Conservation (phyloP, 225 moss, liverwort and hornwort species). For the Polytrichum formosum region DNA sequence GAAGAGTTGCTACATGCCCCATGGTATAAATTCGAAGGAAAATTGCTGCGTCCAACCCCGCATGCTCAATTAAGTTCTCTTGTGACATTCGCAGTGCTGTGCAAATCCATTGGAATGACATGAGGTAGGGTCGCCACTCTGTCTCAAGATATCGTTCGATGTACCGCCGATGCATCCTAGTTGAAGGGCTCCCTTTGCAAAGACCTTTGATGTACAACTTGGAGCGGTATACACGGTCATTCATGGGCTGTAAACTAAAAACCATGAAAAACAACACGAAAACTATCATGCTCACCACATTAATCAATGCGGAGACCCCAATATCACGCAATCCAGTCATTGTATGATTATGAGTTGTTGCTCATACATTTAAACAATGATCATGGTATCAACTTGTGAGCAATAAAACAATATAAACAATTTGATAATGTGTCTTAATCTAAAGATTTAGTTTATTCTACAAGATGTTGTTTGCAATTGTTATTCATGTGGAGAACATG, state of each 20-base stretch:
- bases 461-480: too few species aligned
- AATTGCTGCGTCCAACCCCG: constrained; percentile 69
- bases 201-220: constrained; percentile 74
- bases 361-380: too few species aligned
- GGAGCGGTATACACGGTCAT: constrained; percentile 68
- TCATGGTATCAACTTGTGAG: too few species aligned
- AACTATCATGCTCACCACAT: constrained; percentile 29
- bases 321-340: constrained; percentile 66
- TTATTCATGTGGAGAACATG: too few species aligned
- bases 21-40: constrained; percentile 70
- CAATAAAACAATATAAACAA: too few species aligned
- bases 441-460: too few species aligned
- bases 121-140: constrained; percentile 41
- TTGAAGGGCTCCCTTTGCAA: constrained; percentile 48
- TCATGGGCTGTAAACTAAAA: constrained; percentile 64
- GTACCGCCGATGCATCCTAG: constrained; percentile 8
- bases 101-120: constrained; percentile 51
- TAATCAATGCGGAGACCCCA: constrained; percentile 53
- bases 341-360: background rate
- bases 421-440: too few species aligned
- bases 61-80: constrained; percentile 67
- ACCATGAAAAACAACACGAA: constrained; percentile 59
- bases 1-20: constrained; percentile 37
- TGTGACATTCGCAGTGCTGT: constrained; percentile 60
- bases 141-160: constrained; percentile 49